These are phyloP conservation scores for Xylaria nigripes DNA, from an alignment of 495 filamentous ascomycete genomes.

Conservation along the genomic window DNA sequence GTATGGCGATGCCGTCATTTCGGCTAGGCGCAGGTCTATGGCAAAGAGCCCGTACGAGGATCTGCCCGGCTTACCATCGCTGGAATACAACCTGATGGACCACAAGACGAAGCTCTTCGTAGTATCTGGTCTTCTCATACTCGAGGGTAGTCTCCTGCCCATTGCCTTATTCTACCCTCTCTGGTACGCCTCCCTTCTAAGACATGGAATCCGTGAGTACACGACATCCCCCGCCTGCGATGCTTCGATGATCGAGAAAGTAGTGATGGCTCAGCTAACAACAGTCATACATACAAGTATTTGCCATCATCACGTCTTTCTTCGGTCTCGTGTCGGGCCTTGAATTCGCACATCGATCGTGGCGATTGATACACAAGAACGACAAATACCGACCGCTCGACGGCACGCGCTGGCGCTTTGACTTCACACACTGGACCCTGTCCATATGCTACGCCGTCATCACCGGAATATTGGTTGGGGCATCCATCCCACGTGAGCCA, in stretches of 20 bases:
- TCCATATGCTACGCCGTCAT: constrained; percentile 39
- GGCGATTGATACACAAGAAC: constrained; percentile 33
- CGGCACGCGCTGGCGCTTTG: constrained; percentile 35
- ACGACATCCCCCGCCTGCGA: neutral
- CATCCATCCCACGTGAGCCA: constrained; percentile 46
- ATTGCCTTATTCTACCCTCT: constrained; percentile 42
- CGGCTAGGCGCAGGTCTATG: constrained; percentile 13
- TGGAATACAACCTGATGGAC: constrained; percentile 37
- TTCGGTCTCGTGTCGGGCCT: constrained; percentile 42
- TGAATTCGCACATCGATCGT: constrained; percentile 40
- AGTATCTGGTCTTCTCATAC: constrained; percentile 32
- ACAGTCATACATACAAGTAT: constrained; percentile 24
- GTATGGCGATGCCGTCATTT: constrained; percentile 13
- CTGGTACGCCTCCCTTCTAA: constrained; percentile 29
- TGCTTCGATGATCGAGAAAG: too few species aligned
- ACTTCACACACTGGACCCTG: constrained; percentile 41
- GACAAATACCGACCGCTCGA: constrained; percentile 38
- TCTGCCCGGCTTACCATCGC: constrained; percentile 30
- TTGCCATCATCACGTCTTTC: constrained; percentile 45
- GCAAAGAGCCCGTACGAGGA: constrained; percentile 14
- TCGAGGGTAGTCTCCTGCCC: constrained; percentile 39
- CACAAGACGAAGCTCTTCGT: constrained; percentile 38
- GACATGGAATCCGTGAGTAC: constrained; percentile 34
- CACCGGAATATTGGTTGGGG: constrained; percentile 42
- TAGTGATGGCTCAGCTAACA: constrained; percentile 3